Conservation (phyloP, 2,329 filamentous ascomycete species). For the Coniochaeta pulveracea region DNA sequence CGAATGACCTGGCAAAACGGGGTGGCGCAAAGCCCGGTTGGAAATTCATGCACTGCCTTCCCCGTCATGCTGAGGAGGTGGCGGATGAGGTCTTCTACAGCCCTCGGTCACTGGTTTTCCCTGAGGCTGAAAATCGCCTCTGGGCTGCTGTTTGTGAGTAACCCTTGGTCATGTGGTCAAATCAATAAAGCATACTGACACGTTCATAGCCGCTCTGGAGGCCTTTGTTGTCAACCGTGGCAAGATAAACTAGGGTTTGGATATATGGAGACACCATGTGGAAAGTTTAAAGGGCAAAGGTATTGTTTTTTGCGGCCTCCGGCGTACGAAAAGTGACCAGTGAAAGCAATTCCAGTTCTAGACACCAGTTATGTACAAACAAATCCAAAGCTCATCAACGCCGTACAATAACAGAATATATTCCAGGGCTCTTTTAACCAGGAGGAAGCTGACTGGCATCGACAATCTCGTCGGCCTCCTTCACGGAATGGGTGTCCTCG, state of each 20-base stretch:
- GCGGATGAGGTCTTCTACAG: conserved; percentile 92
- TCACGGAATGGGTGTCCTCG: conserved; percentile 57
- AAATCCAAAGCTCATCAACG: background rate
- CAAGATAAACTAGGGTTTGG: conserved; percentile 46
- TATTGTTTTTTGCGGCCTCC: background rate
- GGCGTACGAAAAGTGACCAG: conserved; percentile 1
- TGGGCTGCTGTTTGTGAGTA: conserved; percentile 68
- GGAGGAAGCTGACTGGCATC: conserved; percentile 90
- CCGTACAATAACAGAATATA: background rate
- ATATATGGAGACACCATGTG: background rate
- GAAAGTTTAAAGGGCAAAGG: background rate
- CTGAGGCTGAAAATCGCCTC: conserved; percentile 86
- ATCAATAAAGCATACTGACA: conserved; percentile 1
- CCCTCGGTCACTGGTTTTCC: conserved; percentile 75
- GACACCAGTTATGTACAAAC: background rate
- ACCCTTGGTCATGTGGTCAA: background rate
- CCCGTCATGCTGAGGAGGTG: conserved; percentile 86
- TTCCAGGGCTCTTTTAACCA: conserved; percentile 44
- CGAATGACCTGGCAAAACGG: conserved; percentile 67
- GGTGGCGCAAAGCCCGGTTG: conserved; percentile 81
- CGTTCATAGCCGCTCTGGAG: conserved; percentile 59
- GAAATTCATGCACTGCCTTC: conserved; percentile 98
- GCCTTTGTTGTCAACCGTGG: conserved; percentile 93
- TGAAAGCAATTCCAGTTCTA: conserved; percentile 2
- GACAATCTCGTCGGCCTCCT: conserved; percentile 89